These are phyloP conservation scores for Cydonia oblonga DNA, from an alignment of 331 rosid species.

Conservation along the genomic window DNA sequence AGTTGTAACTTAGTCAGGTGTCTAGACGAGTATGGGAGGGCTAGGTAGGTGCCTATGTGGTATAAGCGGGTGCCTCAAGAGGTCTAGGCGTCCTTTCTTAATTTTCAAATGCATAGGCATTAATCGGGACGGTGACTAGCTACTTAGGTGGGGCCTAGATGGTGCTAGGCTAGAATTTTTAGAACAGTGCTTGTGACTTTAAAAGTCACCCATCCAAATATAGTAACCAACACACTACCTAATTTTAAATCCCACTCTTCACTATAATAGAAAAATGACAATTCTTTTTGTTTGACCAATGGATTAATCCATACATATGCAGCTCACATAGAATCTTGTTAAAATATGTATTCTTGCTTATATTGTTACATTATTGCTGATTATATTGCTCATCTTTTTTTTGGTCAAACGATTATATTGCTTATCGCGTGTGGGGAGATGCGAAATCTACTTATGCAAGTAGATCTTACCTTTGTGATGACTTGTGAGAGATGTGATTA, in stretches of 20 bases:
- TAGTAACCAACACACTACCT: neutral
- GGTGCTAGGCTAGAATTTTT: no score
- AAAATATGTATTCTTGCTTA: neutral
- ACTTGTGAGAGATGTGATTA: neutral
- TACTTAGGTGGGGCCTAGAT: accelerated
- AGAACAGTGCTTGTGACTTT: neutral
- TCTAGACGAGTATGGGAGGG: no score
- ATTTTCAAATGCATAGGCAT: no score
- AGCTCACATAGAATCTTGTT: neutral
- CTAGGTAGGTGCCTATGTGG: no score
- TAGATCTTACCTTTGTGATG: no score
- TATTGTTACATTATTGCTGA: neutral
- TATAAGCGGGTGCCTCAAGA: no score
- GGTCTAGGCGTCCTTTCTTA: no score
- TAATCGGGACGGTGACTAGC: accelerated
- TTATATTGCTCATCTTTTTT: neutral
- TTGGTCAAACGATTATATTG: neutral
- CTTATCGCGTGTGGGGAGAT: neutral
- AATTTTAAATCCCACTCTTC: neutral
- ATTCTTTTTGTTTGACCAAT: neutral
- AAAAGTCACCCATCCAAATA: neutral
- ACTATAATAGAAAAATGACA: neutral
- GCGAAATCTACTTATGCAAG: neutral
- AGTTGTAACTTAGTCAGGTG: no score
- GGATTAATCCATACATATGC: neutral